Evolutionary conservation across 2,329 filamentous ascomycete species (phyloP), one percentile per base, ranked within the genome.

Genomic region (Talaromyces rugulosus): DNA sequence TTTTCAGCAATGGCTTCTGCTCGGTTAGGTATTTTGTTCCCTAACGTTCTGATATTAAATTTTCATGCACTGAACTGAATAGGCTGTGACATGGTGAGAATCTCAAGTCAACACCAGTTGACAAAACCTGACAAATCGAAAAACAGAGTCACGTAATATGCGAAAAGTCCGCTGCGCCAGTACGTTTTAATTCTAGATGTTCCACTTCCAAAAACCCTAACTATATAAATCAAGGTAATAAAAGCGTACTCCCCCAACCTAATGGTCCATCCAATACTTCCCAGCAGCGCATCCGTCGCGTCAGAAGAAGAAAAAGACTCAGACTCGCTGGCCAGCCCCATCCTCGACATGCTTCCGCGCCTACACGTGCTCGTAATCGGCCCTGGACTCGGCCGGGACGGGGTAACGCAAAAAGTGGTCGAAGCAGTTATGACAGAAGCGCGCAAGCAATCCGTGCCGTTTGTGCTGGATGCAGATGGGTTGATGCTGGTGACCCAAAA

Each of bases 1-100:
- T 99, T 99, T 79, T 97, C 94, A 23, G 93, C 94, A 66, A 97
- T 97, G 87, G 95, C 95, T 12, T 96, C 92, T 67, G 95, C 95
- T 54, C 87, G 90, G 71, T 80, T 98, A 62, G 95, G 94, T 76
- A 75, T 50, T 67, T 68, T 59, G 23, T 56, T 47, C 28, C 27
- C 23, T 16, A 33, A 23, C 1, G 2, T 23, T 23, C 23, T 23
- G 23, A 1, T 23, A 23, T 23, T 23, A 23, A 23, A 23, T n/a
- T 23, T 53, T 18, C 63, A 66, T 65, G 30, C 5, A 54, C 56
- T 42, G 28, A 58, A 23, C n/a, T n/a, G 18, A 42, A 5, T 60
- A 78, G 76, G 76, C 18, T 92, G 89, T 71, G 92, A 96, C 72
- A 91, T 96, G 91, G 92, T 94, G 82, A 60, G 78, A 53, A 47